These are phyloP conservation scores for Eimeria sp. DNA, from an alignment of 169 alveolate species.

Conservation along the genomic window DNA sequence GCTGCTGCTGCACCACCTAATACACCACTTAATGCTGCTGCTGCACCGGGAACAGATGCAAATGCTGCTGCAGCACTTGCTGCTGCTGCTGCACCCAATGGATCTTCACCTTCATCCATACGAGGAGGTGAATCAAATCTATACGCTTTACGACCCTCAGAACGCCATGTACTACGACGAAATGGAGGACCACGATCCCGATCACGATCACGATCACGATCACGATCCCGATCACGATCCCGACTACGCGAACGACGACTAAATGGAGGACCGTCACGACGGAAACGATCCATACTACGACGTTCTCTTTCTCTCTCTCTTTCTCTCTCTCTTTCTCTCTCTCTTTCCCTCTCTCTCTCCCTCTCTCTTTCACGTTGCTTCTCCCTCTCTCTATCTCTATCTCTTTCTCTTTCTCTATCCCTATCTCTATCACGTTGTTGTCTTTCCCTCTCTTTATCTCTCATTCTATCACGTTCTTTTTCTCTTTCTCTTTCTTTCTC, in stretches of 20 bases:
- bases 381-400: slow-evolving; percentile 19
- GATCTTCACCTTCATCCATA: slow-evolving; percentile 13
- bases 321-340: slow-evolving; percentile 20
- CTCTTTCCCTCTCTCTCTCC: slow-evolving; percentile 21
- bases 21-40: slow-evolving; percentile 45
- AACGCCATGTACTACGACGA: slow-evolving; percentile 55
- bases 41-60: slow-evolving; percentile 54
- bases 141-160: slow-evolving; percentile 68
- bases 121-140: slow-evolving; percentile 82
- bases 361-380: not conserved
- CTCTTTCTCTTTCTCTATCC: slow-evolving; percentile 10
- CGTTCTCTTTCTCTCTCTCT: slow-evolving; percentile 8
- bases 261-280: not conserved
- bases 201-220: slow-evolving; percentile 1
- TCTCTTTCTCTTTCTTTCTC: not conserved
- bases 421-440: slow-evolving; percentile 1
- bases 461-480: not conserved
- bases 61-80: slow-evolving; percentile 46
- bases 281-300: not conserved
- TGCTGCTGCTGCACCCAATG: slow-evolving; percentile 13
- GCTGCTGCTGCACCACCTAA: slow-evolving; percentile 45
- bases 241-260: slow-evolving; percentile 9
- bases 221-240: not conserved
- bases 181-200: not conserved
- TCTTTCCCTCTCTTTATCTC: not conserved